Percentiles rank a stretch among this genome's conserved stretches.
These are phyloP conservation scores for Paramecium biaurelia DNA, from an alignment of 73 alveolate genomes.

Conservation along the genomic window DNA sequence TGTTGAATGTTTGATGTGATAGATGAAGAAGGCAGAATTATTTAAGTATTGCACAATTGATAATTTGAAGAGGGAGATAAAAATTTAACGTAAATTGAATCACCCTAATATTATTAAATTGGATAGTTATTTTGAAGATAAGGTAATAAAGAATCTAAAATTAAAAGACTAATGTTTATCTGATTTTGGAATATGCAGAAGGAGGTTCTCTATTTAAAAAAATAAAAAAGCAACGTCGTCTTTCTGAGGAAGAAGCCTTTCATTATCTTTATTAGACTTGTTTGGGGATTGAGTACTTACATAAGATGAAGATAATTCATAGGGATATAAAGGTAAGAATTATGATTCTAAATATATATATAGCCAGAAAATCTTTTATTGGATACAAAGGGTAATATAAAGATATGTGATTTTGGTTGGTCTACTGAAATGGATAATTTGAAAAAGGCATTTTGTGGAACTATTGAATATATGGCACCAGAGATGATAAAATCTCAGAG, in stretches of 20 bases:
- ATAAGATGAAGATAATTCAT: conserved; percentile 63
- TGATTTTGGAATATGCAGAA: conserved; percentile 74
- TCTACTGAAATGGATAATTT: conserved; percentile 64
- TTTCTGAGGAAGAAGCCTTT: conserved; percentile 63
- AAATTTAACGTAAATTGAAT: conserved; percentile 68
- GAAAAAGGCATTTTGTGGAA: conserved; percentile 72
- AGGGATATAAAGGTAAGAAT: conserved; percentile 41
- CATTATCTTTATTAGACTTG: conserved; percentile 33
- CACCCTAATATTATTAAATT: conserved; percentile 79
- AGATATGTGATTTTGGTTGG: conserved; percentile 89
- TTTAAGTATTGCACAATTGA: conserved; percentile 31
- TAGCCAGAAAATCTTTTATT: conserved; percentile 69
- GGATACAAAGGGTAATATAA: conserved; percentile 61
- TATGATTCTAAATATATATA: background rate
- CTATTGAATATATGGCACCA: conserved; percentile 78
- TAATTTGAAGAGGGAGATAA: conserved; percentile 65
- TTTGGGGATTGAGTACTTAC: conserved; percentile 47
- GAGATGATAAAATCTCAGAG: conserved; percentile 64
- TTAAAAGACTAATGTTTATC: conserved; percentile 54
- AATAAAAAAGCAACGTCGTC: conserved; percentile 55
- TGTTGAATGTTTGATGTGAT: background rate
- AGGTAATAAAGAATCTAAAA: background rate
- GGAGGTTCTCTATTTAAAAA: conserved; percentile 72
- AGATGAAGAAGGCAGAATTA: conserved; percentile 50
- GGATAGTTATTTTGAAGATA: conserved; percentile 76